phyloP scores from a whole-genome alignment of 148 eudicot genomes.

The Arctostaphylos glauca region DNA sequence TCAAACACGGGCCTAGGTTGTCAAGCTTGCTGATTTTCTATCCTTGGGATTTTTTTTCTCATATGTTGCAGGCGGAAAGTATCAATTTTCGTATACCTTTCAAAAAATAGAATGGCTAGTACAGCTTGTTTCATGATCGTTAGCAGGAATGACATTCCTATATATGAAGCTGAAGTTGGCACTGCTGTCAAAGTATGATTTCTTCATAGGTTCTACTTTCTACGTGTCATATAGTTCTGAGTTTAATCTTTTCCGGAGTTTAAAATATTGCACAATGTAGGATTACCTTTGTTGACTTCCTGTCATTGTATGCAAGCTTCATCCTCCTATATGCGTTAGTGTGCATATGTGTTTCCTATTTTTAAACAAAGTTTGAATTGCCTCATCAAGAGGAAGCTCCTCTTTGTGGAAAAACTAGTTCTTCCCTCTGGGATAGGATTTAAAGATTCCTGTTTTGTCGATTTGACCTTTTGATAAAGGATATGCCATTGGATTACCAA shows the following conservation, averaged over 20 bases:
- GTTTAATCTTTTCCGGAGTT: not conserved
- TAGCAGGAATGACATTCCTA: slow-evolving; percentile 91
- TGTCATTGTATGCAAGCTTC: not conserved
- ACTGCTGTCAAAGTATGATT: slow-evolving; percentile 64
- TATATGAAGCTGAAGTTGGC: slow-evolving; percentile 96
- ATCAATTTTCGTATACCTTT: not conserved
- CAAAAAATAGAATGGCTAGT: slow-evolving; percentile 47
- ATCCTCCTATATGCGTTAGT: not conserved
- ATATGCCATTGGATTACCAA: not conserved
- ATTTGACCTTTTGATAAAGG: not conserved
- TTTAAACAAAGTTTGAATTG: not conserved
- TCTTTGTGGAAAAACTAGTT: not conserved
- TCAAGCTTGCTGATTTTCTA: not conserved
- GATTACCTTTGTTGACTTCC: not conserved
- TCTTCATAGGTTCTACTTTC: slow-evolving; percentile 7
- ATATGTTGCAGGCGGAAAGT: slow-evolving; percentile 10
- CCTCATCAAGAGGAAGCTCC: not conserved
- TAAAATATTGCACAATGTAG: not conserved
- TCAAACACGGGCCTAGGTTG: not conserved
- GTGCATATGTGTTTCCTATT: not conserved
- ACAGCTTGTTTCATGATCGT: slow-evolving; percentile 95
- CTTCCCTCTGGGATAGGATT: not conserved
- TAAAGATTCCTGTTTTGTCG: not conserved
- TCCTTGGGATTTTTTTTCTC: not conserved
- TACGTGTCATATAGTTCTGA: not conserved